A percentile compares a stretch with the other conserved stretches of the same genome.
Conservation (phyloP, 306 rosid genomes). For the Betula pendula region DNA sequence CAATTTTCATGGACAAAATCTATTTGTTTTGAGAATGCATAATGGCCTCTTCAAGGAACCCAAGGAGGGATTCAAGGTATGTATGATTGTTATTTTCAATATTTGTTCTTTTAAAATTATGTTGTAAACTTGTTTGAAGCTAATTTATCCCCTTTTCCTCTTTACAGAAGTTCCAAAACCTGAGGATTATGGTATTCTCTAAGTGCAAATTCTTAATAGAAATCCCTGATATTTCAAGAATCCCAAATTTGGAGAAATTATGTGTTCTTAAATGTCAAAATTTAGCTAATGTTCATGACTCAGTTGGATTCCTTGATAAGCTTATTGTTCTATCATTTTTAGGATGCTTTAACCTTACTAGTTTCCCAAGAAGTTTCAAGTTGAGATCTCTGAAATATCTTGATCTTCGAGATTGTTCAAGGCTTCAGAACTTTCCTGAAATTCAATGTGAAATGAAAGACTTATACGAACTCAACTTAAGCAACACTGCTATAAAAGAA, state of each 20-base stretch:
- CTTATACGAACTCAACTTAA: no score
- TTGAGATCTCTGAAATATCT: background rate
- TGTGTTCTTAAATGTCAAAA: constrained; percentile 21
- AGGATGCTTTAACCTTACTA: constrained; percentile 10
- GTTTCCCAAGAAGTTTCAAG: background rate
- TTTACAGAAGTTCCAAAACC: background rate
- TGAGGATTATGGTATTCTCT: background rate
- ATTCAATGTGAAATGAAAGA: background rate
- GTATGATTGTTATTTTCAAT: background rate
- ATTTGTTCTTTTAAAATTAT: background rate
- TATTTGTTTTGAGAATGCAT: background rate
- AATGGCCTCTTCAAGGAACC: background rate
- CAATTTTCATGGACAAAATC: background rate
- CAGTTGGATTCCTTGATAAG: constrained; percentile 24
- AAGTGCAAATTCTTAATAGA: background rate
- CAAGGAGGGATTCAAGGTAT: background rate
- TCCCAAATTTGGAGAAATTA: constrained; percentile 35
- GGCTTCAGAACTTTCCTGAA: background rate
- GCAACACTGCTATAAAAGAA: background rate
- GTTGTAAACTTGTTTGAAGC: background rate
- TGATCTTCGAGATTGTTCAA: background rate
- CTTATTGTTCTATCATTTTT: constrained; percentile 19
- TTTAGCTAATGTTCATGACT: constrained; percentile 13
- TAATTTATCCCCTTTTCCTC: background rate
- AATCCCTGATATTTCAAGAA: background rate